These are phyloP conservation scores for Raddia guianensis DNA, from an alignment of 176 grass and related monocot genomes.

Conservation along the genomic window DNA sequence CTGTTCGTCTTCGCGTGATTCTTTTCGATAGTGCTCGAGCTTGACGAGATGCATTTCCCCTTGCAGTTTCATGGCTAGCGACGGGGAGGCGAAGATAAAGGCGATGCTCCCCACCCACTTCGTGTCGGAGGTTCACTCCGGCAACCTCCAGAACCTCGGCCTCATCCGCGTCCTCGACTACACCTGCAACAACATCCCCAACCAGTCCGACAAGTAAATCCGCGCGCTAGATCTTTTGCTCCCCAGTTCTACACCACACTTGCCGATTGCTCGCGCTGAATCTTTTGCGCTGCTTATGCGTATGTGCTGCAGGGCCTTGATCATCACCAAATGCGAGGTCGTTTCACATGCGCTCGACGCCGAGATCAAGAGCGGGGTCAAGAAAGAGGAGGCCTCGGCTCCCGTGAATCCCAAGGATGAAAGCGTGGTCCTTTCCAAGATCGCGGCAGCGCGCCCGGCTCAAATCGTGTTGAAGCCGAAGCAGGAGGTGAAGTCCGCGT, in stretches of 20 bases:
- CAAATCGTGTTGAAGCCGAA: conserved; percentile 59
- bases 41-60: not conserved
- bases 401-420: conserved; percentile 46
- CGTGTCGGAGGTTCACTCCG: conserved; percentile 64
- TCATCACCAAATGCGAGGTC: conserved; percentile 79
- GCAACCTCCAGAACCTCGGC: conserved; percentile 80
- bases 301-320: conserved; percentile 58
- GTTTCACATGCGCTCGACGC: conserved; percentile 57
- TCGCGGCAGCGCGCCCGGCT: not conserved
- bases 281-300: not conserved
- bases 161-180: conserved; percentile 82
- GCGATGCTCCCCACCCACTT: conserved; percentile 77
- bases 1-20: not conserved
- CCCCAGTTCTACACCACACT: too few species aligned
- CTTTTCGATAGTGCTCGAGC: not conserved
- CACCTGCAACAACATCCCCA: conserved; percentile 64
- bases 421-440: conserved; percentile 19
- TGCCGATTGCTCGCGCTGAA: not conserved
- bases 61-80: conserved; percentile 82
- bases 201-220: conserved; percentile 55
- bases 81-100: conserved; percentile 80
- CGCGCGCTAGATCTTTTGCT: not conserved
- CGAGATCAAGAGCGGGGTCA: conserved; percentile 68
- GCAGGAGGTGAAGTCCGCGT: conserved; percentile 70
- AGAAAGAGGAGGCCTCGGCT: conserved; percentile 33